Percentiles rank a stretch among this genome's conserved stretches.
phyloP scores from a whole-genome alignment of 805 yeast species.

The Lipomyces japonicus region DNA sequence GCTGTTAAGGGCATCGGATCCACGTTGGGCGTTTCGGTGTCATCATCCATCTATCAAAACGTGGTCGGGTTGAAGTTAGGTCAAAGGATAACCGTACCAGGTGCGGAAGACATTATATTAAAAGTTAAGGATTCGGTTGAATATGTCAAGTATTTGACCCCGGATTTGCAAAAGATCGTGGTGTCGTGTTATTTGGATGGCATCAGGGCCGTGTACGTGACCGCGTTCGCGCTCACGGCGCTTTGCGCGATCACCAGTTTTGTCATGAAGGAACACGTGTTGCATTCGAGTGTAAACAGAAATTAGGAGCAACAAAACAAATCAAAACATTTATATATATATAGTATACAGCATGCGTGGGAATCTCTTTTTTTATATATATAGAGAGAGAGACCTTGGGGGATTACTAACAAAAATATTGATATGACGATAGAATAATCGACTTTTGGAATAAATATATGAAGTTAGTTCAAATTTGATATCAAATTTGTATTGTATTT shows the following conservation, averaged over 20 bases:
- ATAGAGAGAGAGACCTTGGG: too few species aligned
- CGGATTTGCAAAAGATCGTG: slow-evolving; percentile 1
- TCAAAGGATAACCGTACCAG: slow-evolving; percentile 8
- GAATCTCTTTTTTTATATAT: too few species aligned
- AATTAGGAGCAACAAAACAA: not conserved
- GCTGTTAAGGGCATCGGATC: slow-evolving; percentile 68
- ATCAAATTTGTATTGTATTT: too few species aligned
- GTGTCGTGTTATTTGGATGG: slow-evolving; percentile 4
- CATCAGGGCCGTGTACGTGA: slow-evolving; percentile 3
- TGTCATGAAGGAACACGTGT: slow-evolving; percentile 7
- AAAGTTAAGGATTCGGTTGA: slow-evolving; percentile 8
- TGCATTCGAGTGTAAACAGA: slow-evolving; percentile 2
- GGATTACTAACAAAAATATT: too few species aligned
- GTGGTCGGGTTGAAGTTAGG: slow-evolving; percentile 34
- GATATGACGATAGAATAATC: too few species aligned
- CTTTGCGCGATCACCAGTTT: not conserved
- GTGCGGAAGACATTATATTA: slow-evolving; percentile 6
- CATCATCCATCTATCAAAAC: slow-evolving; percentile 52
- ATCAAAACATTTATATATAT: not conserved
- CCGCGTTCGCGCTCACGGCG: not conserved
- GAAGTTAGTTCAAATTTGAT: too few species aligned
- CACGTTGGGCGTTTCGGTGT: slow-evolving; percentile 59
- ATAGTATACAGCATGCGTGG: not conserved
- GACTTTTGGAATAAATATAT: too few species aligned
- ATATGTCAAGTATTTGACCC: not conserved